A percentile compares a stretch with the other conserved stretches of the same genome.
These are phyloP conservation scores for peach (Prunus persica) DNA, from an alignment of 306 rosid genomes.

Conservation along the genomic window Prunus_persica_NCBIv2 NC_034010.1:5882001-5882500, in stretches of 20 bases:
- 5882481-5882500: background rate
- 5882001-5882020: constrained; percentile 20
- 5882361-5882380: background rate
- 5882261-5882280: background rate
- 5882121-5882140: constrained; percentile 91
- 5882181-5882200: constrained; percentile 1
- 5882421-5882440: background rate
- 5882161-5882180: constrained; percentile 69
- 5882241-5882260: background rate
- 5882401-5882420: background rate
- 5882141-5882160: constrained; percentile 89
- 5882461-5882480: background rate
- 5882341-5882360: background rate
- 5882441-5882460: background rate
- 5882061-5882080: constrained; percentile 82
- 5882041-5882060: constrained; percentile 27
- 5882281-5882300: background rate
- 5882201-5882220: background rate
- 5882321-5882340: background rate
- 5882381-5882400: background rate
- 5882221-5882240: background rate
- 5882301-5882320: background rate
- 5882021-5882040: constrained; percentile 16
- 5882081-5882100: constrained; percentile 93
- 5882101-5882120: constrained; percentile 81